Evolutionary conservation across 768 basidiomycete species (phyloP), one percentile per base, ranked within the genome.

Genomic region (Gelatoporia subvermispora): DNA sequence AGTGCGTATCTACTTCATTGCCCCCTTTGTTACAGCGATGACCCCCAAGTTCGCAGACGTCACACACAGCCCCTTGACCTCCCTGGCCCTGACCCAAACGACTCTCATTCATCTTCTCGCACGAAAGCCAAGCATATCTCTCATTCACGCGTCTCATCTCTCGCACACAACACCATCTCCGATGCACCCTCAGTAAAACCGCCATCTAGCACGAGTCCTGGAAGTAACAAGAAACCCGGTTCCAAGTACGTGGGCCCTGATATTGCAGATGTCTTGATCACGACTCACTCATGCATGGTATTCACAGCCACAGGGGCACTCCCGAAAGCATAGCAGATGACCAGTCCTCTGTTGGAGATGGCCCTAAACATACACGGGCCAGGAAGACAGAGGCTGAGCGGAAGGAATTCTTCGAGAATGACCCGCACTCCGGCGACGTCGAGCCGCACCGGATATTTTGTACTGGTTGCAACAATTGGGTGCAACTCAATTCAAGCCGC

Each of bases 301-400:
- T 18, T 5, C 36, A 4, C 21, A 60, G 56, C 34, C 51, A 48
- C 46, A 48, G 35, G 3, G 54, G 53, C 13, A 55, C 57, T 1
- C 55, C 56, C 2, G 62, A 60, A 5, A 64, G 59, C 23, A 72
- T 73, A 38, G 60, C 65, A 9, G 75, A 77, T 50, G 81, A 82
- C 52, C 67, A 64, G 35, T 69, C 67, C 5, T 83, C 81, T 4
- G 65, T 81, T 23, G 73, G 79, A 3, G 82, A 80, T 51, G 82
- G 81, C 3, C 66, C 69, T 4, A 65, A 48, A 70, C 71, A 49
- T 59, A 61, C 47, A 61, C 59, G 65, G 40, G 72, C 76, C 35
- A 77, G 80, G 34, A 79, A 81, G 48, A 77, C 71, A 20, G 84
- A 84, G 65, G 64, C 68, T 8, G 82, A 85, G 54, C 79, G 85